A percentile compares a stretch with the other conserved stretches of the same genome.
phyloP scores from a whole-genome alignment of 2,329 filamentous ascomycete genomes.

The Sclerotinia trifoliorum region DNA sequence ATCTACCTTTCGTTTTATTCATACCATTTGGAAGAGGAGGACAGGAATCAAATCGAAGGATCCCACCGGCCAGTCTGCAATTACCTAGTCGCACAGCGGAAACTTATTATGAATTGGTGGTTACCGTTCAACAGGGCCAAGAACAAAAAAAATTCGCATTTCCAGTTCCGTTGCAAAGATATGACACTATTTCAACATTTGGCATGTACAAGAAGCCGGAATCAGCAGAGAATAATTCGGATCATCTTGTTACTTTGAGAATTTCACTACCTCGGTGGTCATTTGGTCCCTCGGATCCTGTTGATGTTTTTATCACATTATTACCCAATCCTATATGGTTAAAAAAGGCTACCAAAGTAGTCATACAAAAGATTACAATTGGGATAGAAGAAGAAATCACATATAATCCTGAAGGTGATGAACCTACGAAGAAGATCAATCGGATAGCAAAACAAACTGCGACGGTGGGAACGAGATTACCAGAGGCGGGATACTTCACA shows the following conservation, averaged over 20 bases:
- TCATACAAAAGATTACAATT: constrained; percentile 90
- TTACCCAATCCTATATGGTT: constrained; percentile 91
- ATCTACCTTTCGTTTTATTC: constrained; percentile 94
- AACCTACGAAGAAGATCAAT: constrained; percentile 87
- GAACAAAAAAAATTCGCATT: constrained; percentile 90
- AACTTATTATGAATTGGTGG: constrained; percentile 94
- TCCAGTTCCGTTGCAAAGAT: constrained; percentile 85
- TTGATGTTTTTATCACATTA: constrained; percentile 93
- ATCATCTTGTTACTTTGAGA: constrained; percentile 87
- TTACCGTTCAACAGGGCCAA: constrained; percentile 89
- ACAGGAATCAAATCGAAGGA: constrained; percentile 82
- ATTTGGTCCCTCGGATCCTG: constrained; percentile 91
- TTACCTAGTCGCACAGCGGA: constrained; percentile 91
- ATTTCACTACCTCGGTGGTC: constrained; percentile 95
- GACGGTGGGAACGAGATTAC: constrained; percentile 76
- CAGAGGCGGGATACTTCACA: constrained; percentile 88
- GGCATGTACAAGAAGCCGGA: constrained; percentile 99
- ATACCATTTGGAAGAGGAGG: constrained; percentile 92
- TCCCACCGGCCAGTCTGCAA: constrained; percentile 89
- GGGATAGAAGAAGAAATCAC: constrained; percentile 96
- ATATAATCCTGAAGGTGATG: constrained; percentile 97
- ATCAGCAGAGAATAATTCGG: constrained; percentile 77
- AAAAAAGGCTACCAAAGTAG: constrained; percentile 84
- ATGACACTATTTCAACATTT: constrained; percentile 96
- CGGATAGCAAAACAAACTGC: constrained; percentile 82